Base-by-base conservation (phyloP, 352 stramenopile species). In the Phytopythium chamaehyphon region DNA sequence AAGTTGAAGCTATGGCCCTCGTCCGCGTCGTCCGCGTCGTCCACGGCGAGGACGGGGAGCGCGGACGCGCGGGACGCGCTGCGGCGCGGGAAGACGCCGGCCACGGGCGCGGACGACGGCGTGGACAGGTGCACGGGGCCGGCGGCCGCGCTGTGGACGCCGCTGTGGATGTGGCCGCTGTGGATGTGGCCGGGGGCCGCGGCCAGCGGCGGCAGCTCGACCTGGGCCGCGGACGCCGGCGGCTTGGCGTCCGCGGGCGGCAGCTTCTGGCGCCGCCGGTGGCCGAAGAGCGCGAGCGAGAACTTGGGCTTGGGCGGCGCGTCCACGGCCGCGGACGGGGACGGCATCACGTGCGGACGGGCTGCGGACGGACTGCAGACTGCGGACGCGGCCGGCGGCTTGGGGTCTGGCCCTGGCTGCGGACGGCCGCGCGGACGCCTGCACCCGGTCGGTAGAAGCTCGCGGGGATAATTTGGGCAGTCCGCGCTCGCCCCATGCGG, bases 231-330 rank as follows among this genome's bases (percentile, higher is more conserved):
- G 28, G 28, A n/a, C n/a, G n/a, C 9, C 28, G 28, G 16, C 16
- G 40, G n/a, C 18, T 49, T 47, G 23, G n/a, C 18, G 11, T 11
- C 40, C 45, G 16, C 31, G 19, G 28, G 18, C 37, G 37, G 28
- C 28, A 33, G 37, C 37, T 42, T 42, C 15, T 22, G 37, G 15
- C 37, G 37, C 37, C 15, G 2, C 37, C 15, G 15, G 6, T 42
- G 15, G 37, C 6, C 22, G 9, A 23, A 21, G 35, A 55, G 51
- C 39, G 61, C 54, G 47, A 66, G 57, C 37, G 59, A 62, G 43
- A 66, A 66, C 54, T 66, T 66, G 54, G 59, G 37, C 55, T 56
- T 62, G 53, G 33, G 8, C 14, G 46, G 6, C 36, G 42, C 36
- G 4, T 36, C 33, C 15, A 31, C 19, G 33, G 23, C 36, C n/a